Base-by-base conservation (phyloP, 805 yeast genomes). In the Diddensiella caesifluorescens region DNA sequence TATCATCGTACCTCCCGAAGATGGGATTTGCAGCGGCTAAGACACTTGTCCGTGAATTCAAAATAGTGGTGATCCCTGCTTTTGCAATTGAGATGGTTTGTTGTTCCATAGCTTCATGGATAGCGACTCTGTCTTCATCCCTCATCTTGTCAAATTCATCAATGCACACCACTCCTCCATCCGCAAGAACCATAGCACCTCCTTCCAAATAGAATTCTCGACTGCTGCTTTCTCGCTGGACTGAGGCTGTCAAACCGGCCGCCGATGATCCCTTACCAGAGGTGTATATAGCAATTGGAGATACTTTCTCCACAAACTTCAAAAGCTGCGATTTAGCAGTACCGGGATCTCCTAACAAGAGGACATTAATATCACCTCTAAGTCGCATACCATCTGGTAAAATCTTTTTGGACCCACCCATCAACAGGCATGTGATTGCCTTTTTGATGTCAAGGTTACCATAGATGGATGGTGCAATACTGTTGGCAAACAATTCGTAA, bases 61-160 rank as follows among this genome's bases (percentile, higher is more conserved):
- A 73, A 42, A 92, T 89, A 0, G 99, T 92, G 2, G 97, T 92
- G 53, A 92, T 92, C 62, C 99, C 99, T 6, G 99, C 99, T 63
- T 92, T 92, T 23, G 99, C 98, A 61, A 92, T 89, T 10, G 97
- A 90, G 46, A 92, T 92, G 0, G 98, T 92, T 65, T 92, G 99
- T 65, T 92, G 99, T 68, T 92, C 99, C 99, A 92, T 92, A 9
- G 98, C 98, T 70, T 92, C 99, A 64, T 92, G 99, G 52, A 92
- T 92, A 0, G 98, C 97, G 28, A 92, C 97, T 60, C 99, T 75
- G 64, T 92, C 98, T 61, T 92, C 97, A 58, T 92, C 99, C 61
- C 97, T 75, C 99, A 92, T 92, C 70, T 92, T 92, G 64, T 92
- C 99, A 60, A 92, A 92, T 73, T 92, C 99, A 70, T 92, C 99